Evolutionary conservation across 768 basidiomycete genomes (phyloP).

Genomic region (Chalciporus pseudorubinellus): DNA sequence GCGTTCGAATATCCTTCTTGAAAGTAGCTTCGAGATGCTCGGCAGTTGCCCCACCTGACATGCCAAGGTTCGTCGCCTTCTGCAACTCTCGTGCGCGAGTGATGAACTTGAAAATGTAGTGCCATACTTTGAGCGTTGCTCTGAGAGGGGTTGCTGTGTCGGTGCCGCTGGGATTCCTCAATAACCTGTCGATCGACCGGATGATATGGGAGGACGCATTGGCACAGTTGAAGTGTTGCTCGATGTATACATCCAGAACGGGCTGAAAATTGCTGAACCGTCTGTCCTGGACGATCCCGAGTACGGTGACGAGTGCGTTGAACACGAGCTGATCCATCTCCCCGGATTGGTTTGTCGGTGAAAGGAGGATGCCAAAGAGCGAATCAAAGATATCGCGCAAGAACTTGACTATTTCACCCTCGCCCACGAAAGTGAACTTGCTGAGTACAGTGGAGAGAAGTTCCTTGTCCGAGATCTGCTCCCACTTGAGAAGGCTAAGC

Average conservation of each 20-base stretch:
- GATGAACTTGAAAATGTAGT: constrained; percentile 94
- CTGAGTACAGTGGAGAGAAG: constrained; percentile 68
- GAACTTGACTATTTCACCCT: constrained; percentile 94
- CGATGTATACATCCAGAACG: constrained; percentile 91
- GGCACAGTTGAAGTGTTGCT: constrained; percentile 80
- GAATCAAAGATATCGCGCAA: constrained; percentile 89
- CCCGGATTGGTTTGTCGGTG: constrained; percentile 65
- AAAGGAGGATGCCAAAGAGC: constrained; percentile 84
- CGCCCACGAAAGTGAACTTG: constrained; percentile 89
- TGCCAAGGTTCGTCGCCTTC: constrained; percentile 73
- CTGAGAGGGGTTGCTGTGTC: constrained; percentile 79
- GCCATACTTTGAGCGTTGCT: constrained; percentile 93
- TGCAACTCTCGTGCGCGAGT: constrained; percentile 87
- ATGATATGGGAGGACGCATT: constrained; percentile 83
- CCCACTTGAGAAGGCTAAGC: constrained; percentile 79
- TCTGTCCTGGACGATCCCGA: constrained; percentile 90
- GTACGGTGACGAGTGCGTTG: constrained; percentile 85
- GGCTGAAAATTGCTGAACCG: constrained; percentile 95
- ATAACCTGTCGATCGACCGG: constrained; percentile 80
- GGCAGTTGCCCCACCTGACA: constrained; percentile 77
- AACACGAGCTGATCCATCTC: constrained; percentile 87
- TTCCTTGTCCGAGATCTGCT: constrained; percentile 60
- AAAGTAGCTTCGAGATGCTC: constrained; percentile 85
- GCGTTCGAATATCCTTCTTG: constrained; percentile 75
- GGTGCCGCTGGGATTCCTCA: constrained; percentile 66